These are phyloP conservation scores for Ilyonectria destructans DNA, from an alignment of 2,329 filamentous ascomycete genomes.

Conservation along the genomic window DNA sequence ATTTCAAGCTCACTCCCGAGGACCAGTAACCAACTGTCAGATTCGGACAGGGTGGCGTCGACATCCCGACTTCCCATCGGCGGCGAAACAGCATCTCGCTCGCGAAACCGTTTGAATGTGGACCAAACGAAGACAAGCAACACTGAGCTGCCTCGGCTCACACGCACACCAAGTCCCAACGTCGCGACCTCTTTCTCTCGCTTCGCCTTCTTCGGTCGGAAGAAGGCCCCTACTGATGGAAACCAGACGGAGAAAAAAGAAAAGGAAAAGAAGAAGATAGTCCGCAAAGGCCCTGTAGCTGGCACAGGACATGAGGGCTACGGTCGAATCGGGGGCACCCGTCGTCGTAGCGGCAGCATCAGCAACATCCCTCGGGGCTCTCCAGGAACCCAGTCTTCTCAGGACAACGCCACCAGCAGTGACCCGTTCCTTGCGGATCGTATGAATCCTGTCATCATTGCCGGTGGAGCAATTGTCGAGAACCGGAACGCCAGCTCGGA, in stretches of 20 bases:
- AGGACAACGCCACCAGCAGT: conserved; percentile 66
- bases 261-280: conserved; percentile 44
- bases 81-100: conserved; percentile 39
- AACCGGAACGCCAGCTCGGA: conserved; percentile 71
- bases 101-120: conserved; percentile 25
- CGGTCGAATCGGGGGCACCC: conserved; percentile 74
- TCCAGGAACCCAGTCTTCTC: conserved; percentile 63
- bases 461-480: conserved; percentile 74
- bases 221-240: conserved; percentile 74
- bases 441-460: conserved; percentile 78
- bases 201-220: conserved; percentile 85
- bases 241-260: conserved; percentile 70
- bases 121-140: conserved; percentile 43
- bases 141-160: conserved; percentile 39
- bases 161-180: conserved; percentile 70
- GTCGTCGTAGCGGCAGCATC: conserved; percentile 76
- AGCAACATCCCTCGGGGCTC: conserved; percentile 64
- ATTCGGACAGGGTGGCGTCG: conserved; percentile 51
- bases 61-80: conserved; percentile 51
- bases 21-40: conserved; percentile 54
- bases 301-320: conserved; percentile 97
- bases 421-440: conserved; percentile 75
- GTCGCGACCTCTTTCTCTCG: conserved; percentile 72
- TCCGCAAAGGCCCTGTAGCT: conserved; percentile 85
- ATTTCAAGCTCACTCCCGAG: conserved; percentile 53